phyloP scores from a whole-genome alignment of 2,329 filamentous ascomycete genomes.

The Colletotrichum kahawae region DNA sequence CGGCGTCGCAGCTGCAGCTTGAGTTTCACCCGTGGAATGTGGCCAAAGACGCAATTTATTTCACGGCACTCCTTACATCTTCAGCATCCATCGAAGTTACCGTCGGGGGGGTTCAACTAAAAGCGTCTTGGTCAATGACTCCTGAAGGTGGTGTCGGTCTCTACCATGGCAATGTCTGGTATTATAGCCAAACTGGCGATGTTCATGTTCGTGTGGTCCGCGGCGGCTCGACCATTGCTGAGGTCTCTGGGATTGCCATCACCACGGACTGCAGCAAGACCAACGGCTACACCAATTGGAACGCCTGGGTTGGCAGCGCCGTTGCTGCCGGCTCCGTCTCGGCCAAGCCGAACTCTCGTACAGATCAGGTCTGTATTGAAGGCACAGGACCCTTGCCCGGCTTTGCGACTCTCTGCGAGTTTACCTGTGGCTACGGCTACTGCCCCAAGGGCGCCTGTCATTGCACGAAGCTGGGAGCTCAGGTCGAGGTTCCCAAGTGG shows the following conservation, averaged over 20 bases:
- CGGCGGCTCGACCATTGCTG: background rate
- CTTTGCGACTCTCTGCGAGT: conserved; percentile 38
- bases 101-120: background rate
- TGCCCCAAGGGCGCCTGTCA: conserved; percentile 28
- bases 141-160: background rate
- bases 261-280: background rate
- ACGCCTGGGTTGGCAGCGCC: conserved; percentile 2
- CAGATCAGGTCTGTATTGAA: conserved; percentile 24
- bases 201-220: conserved; percentile 24
- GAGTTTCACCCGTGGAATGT: conserved; percentile 18
- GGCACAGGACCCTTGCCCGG: conserved; percentile 22
- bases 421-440: conserved; percentile 32
- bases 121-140: fast-evolving
- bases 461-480: background rate
- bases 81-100: conserved; percentile 25
- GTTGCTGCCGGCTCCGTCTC: background rate
- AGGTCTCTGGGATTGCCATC: background rate
- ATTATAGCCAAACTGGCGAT: background rate
- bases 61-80: conserved; percentile 29
- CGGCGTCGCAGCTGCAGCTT: conserved; percentile 27
- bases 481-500: background rate
- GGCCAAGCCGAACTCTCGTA: background rate
- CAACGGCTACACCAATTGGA: conserved; percentile 15
- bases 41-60: conserved; percentile 13
- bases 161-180: background rate